phyloP scores from a whole-genome alignment of 2,329 filamentous ascomycete species.

The Hypoxylon sp. region DNA sequence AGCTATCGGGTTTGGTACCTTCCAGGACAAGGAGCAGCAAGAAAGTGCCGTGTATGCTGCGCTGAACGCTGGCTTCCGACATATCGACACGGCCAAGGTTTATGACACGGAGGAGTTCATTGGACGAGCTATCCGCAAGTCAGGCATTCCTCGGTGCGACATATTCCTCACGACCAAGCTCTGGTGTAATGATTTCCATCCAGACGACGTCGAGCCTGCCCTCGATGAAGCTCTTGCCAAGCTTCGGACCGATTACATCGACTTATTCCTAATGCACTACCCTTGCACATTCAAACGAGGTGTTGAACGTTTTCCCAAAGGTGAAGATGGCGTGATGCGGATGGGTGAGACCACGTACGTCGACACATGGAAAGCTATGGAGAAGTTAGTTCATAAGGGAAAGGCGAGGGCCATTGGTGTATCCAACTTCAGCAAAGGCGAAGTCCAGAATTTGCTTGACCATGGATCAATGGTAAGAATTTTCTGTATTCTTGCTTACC shows the following conservation, averaged over 20 bases:
- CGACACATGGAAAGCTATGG: slow-evolving; percentile 3
- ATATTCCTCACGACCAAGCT: too few species aligned
- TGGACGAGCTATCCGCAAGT: too few species aligned
- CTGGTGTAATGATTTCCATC: too few species aligned
- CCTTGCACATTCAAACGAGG: slow-evolving; percentile 24
- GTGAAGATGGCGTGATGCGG: background rate
- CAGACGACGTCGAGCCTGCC: slow-evolving; percentile 17
- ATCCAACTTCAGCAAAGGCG: background rate
- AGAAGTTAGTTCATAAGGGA: background rate
- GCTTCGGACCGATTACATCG: slow-evolving; percentile 23
- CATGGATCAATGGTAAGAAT: too few species aligned
- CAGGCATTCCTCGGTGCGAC: too few species aligned
- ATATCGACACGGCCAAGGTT: too few species aligned
- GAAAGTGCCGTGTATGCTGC: too few species aligned
- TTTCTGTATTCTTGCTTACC: too few species aligned
- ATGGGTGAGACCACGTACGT: background rate
- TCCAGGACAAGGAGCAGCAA: too few species aligned
- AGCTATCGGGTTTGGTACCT: too few species aligned
- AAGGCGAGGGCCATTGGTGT: background rate
- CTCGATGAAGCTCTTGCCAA: slow-evolving; percentile 21
- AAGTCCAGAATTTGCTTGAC: background rate
- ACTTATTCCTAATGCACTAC: slow-evolving; percentile 32
- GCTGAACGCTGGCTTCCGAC: too few species aligned
- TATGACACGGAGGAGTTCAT: too few species aligned
- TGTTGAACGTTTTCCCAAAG: background rate